Evolutionary conservation across 2,329 filamentous ascomycete genomes (phyloP).

Genomic region (Penicillium sp.): DNA sequence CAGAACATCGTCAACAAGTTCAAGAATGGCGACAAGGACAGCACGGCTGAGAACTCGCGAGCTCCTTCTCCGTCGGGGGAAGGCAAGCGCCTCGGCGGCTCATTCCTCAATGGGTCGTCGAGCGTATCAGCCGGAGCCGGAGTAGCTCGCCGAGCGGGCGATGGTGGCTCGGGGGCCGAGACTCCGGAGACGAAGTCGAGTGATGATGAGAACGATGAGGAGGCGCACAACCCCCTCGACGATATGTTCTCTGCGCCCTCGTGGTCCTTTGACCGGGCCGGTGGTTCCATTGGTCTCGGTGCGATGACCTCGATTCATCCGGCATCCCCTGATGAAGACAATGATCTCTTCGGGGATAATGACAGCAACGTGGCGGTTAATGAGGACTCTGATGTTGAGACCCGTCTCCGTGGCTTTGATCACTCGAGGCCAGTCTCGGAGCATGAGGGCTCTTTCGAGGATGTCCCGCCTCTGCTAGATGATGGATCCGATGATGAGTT

Average conservation of each 20-base stretch:
- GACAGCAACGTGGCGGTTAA: slow-evolving; percentile 47
- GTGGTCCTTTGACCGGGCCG: slow-evolving; percentile 44
- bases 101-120: slow-evolving; percentile 88
- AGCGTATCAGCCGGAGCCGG: slow-evolving; percentile 78
- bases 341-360: slow-evolving; percentile 42
- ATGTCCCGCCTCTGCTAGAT: slow-evolving; percentile 37
- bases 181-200: slow-evolving; percentile 28
- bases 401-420: slow-evolving; percentile 35
- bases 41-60: slow-evolving; percentile 49
- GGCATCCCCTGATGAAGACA: slow-evolving; percentile 34
- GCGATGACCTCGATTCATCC: slow-evolving; percentile 30
- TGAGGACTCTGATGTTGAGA: slow-evolving; percentile 41
- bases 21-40: slow-evolving; percentile 55
- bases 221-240: slow-evolving; percentile 29
- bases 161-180: slow-evolving; percentile 55
- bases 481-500: slow-evolving; percentile 44
- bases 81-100: slow-evolving; percentile 83
- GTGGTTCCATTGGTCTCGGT: slow-evolving; percentile 35
- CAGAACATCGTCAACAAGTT: slow-evolving; percentile 70
- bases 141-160: slow-evolving; percentile 71
- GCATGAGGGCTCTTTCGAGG: slow-evolving; percentile 35
- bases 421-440: slow-evolving; percentile 33
- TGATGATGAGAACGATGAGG: slow-evolving; percentile 24
- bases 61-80: slow-evolving; percentile 69
- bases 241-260: slow-evolving; percentile 33